Base-by-base conservation (phyloP, 768 basidiomycete genomes). In the Cubamyces lactineus region DNA sequence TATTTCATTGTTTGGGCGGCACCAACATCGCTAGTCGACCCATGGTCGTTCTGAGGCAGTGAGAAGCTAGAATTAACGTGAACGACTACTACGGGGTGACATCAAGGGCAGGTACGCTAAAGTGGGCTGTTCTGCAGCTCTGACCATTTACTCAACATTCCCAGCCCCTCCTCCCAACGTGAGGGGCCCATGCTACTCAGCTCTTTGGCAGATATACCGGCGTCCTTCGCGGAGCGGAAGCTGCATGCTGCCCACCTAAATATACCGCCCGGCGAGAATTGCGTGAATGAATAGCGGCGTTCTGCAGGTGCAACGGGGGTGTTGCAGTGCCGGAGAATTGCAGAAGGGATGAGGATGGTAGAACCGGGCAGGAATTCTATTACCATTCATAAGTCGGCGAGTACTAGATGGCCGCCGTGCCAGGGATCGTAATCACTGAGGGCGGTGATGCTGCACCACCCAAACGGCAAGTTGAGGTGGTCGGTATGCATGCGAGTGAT, bases 391-490 rank as follows among this genome's bases (percentile, higher is more conserved):
- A 73, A 49, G 40, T 73, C 70, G 61, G 68, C 70, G 0, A 79
- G 48, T 0, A 77, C 57, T 0, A 78, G 42, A 48, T 78, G 75
- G 2, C 76, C 76, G 7, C 76, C 72, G 23, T 51, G 66, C 3
- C 4, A 66, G 2, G 55, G 66, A 49, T 77, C 66, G 56, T 72
- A 78, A 1, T 52, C 9, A 0, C 77, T 75, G 0, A 72, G 49
- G 0, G 75, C 67, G 2, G 63, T 67, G 12, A 79, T 74, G 0
- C 67, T 68, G 53, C 76, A 80, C 66, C 72, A 70, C 0, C 76
- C 75, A 40, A 63, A 71, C 0, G 75, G 66, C 0, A 74, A 54
- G 43, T 80, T 80, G 12, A 50, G 55, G 28, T 21, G 49, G 50
- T 80, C 76, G 0, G 62, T 59, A 21, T 76, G 77, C 0, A 63